A percentile compares a stretch with the other conserved stretches of the same genome.
These are phyloP conservation scores for Podila epigama DNA, from an alignment of 192 early-diverging fungal genomes.

Conservation along the genomic window DNA sequence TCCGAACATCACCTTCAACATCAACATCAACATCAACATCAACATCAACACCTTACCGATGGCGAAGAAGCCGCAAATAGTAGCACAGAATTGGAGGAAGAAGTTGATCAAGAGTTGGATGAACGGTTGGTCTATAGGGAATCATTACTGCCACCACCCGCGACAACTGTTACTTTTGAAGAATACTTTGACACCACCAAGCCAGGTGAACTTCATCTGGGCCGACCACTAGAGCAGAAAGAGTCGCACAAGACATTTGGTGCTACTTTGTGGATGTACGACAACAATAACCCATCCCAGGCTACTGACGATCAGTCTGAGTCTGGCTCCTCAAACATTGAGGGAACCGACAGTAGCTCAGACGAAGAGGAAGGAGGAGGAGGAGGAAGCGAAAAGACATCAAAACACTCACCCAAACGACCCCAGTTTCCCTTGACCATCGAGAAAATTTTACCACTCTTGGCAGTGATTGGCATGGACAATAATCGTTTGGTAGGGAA, in stretches of 20 bases:
- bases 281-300: conserved; percentile 3
- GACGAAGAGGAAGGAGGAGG: no score
- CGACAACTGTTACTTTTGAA: conserved; percentile 29
- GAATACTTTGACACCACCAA: conserved; percentile 35
- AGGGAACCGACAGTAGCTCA: not conserved
- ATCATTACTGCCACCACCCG: conserved; percentile 25
- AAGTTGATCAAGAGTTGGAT: conserved; percentile 8
- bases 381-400: not conserved
- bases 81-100: conserved; percentile 2
- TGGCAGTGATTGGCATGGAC: conserved; percentile 48
- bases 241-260: conserved; percentile 39
- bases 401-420: not conserved
- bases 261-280: conserved; percentile 49
- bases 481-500: conserved; percentile 49
- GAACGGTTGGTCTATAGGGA: not conserved
- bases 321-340: conserved; percentile 3
- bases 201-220: conserved; percentile 34
- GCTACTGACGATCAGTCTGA: not conserved
- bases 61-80: not conserved
- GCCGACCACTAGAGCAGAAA: conserved; percentile 41
- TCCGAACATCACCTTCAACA: not conserved
- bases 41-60: no score
- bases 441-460: conserved; percentile 38
- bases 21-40: no score
- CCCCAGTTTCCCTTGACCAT: conserved; percentile 45